These are phyloP conservation scores for Ganoderma multipileum DNA, from an alignment of 1,284 basidiomycete species.

Conservation along the genomic window DNA sequence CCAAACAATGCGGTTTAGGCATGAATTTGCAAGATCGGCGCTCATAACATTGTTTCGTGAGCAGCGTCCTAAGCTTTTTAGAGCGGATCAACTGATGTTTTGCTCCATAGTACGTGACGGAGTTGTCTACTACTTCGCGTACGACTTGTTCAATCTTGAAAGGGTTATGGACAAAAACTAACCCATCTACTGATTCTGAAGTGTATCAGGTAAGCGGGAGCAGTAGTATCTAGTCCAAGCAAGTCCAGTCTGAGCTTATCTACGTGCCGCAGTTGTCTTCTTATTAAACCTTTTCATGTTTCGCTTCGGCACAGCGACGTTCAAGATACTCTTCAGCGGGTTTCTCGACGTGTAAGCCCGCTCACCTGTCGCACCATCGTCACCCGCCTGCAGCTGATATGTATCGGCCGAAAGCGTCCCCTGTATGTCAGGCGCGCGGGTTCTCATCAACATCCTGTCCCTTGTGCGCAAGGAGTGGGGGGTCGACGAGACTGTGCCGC, in stretches of 20 bases:
- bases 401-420: conserved; percentile 5
- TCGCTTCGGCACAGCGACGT: not conserved
- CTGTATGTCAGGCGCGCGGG: conserved; percentile 16
- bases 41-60: not conserved
- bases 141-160: not conserved
- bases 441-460: conserved; percentile 18
- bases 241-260: not conserved
- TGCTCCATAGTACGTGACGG: not conserved
- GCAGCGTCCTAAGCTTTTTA: not conserved
- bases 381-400: not conserved
- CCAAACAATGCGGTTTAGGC: conserved; percentile 3
- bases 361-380: not conserved
- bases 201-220: not conserved
- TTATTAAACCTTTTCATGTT: conserved; percentile 16
- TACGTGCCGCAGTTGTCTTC: conserved; percentile 7
- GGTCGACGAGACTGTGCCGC: not conserved
- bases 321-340: conserved; percentile 13
- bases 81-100: not conserved
- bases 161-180: not conserved
- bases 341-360: conserved; percentile 15
- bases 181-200: not conserved
- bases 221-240: not conserved
- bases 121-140: conserved; percentile 4
- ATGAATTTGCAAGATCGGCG: not conserved
- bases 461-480: conserved; percentile 1